Evolutionary conservation across 768 basidiomycete genomes (phyloP).

Genomic region (Gautieria morchelliformis): DNA sequence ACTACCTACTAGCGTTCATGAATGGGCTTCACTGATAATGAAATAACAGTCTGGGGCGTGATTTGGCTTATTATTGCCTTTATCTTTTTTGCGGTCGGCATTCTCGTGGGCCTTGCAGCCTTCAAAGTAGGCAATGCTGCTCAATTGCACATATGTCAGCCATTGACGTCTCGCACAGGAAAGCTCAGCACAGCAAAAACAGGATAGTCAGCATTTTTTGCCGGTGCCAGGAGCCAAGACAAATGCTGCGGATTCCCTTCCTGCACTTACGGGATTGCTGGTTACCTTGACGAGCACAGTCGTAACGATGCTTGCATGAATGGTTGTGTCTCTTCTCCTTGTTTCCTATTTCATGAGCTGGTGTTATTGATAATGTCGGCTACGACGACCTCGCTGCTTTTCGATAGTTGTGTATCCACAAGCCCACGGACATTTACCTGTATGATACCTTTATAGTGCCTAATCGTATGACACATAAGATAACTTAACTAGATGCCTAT

Average conservation of each 20-base stretch:
- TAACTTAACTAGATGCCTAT: too few relatives aligned
- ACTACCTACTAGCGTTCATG: slow-evolving; percentile 5
- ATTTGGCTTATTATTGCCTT: slow-evolving; percentile 76
- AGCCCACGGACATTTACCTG: background rate
- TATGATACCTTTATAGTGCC: background rate
- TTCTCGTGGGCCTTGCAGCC: slow-evolving; percentile 67
- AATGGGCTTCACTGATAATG: background rate
- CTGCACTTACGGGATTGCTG: too few relatives aligned
- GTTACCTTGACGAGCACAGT: background rate
- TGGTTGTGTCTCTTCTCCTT: background rate
- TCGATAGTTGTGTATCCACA: background rate
- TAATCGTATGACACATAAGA: too few relatives aligned
- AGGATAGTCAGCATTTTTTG: slow-evolving; percentile 45
- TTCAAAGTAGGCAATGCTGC: slow-evolving; percentile 59
- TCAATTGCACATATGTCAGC: background rate
- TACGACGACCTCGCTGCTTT: background rate
- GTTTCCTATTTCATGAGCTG: background rate
- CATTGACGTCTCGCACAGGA: slow-evolving; percentile 30
- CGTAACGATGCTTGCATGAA: background rate
- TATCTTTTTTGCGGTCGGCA: slow-evolving; percentile 61
- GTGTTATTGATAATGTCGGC: background rate
- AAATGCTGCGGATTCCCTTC: background rate
- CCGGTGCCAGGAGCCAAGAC: slow-evolving; percentile 44
- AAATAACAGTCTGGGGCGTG: slow-evolving; percentile 72
- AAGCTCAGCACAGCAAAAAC: slow-evolving; percentile 45